Percentiles rank a stretch among this genome's conserved stretches.
Evolutionary conservation across 768 basidiomycete genomes (phyloP).

Genomic region (Obba rivulosa): DNA sequence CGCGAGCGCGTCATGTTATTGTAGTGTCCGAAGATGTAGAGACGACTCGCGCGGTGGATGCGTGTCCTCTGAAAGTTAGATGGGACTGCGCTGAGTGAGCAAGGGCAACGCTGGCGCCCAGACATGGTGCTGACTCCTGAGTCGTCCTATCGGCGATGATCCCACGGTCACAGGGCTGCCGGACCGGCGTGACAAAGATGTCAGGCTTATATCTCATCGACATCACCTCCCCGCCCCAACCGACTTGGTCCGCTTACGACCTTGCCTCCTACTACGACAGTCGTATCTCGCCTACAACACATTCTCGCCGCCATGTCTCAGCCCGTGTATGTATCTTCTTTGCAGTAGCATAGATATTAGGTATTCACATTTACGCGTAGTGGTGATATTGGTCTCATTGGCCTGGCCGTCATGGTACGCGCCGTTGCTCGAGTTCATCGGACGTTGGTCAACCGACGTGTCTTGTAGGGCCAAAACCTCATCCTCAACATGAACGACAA

Average conservation of each 20-base stretch:
- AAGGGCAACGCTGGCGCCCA: no score
- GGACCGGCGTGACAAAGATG: conserved; percentile 23
- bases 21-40: no score
- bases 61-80: no score
- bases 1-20: no score
- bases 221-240: conserved; percentile 17
- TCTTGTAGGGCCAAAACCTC: conserved; percentile 82
- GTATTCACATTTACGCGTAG: conserved; percentile 34
- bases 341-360: background rate
- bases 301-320: conserved; percentile 35
- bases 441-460: conserved; percentile 6
- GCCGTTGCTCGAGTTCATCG: conserved; percentile 8
- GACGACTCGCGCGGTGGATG: no score
- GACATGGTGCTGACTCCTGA: background rate
- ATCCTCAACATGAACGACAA: conserved; percentile 99
- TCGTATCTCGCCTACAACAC: conserved; percentile 27
- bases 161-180: conserved; percentile 16
- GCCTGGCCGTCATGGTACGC: conserved; percentile 95
- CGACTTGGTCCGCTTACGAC: conserved; percentile 9
- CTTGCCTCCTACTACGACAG: conserved; percentile 22
- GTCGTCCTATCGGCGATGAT: conserved; percentile 6
- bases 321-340: conserved; percentile 41
- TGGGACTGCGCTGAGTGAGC: no score
- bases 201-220: conserved; percentile 25
- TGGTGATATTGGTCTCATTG: conserved; percentile 97